Percentiles rank a stretch among this genome's conserved stretches.
Conservation (phyloP, 1,284 basidiomycete species). For the Pascua guehoae region DNA sequence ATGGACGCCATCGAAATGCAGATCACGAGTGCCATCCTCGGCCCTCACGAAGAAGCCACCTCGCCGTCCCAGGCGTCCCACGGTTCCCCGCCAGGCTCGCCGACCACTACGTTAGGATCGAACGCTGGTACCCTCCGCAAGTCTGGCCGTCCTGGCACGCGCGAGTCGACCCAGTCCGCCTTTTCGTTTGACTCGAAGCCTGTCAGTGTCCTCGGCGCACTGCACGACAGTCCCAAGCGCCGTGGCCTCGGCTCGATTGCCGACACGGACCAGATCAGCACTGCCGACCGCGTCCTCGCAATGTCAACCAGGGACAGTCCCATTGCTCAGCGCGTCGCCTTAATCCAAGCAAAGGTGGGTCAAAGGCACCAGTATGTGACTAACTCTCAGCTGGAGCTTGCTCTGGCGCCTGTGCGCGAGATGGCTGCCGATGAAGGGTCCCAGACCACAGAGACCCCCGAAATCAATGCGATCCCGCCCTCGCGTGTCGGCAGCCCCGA, state of each 20-base stretch:
- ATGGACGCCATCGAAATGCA: constrained; percentile 46
- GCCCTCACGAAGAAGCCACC: not conserved
- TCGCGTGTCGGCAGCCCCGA: not conserved
- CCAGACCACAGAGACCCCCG: not conserved
- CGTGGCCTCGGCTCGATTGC: constrained; percentile 17
- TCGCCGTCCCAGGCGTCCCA: constrained; percentile 3
- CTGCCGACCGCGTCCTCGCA: constrained; percentile 12
- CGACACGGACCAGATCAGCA: constrained; percentile 17
- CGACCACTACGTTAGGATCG: not conserved
- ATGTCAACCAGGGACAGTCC: not conserved
- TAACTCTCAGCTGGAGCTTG: constrained; percentile 23
- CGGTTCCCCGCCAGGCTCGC: too few relatives aligned
- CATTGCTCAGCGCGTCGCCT: constrained; percentile 27
- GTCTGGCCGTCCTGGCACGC: constrained; percentile 16
- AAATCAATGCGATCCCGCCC: not conserved
- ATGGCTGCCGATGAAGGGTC: constrained; percentile 1
- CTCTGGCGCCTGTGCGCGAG: constrained; percentile 15
- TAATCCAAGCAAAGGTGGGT: constrained; percentile 33
- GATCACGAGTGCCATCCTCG: constrained; percentile 30
- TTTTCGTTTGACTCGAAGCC: constrained; percentile 20
- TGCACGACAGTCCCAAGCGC: constrained; percentile 14
- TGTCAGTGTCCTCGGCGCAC: constrained; percentile 24
- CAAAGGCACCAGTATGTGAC: not conserved
- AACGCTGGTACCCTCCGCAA: constrained; percentile 1
- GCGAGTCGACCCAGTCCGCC: constrained; percentile 22